A percentile compares a stretch with the other conserved stretches of the same genome.
Conservation (phyloP, 2,329 filamentous ascomycete genomes). For the Pseudovirgaria hyperparasitica region DNA sequence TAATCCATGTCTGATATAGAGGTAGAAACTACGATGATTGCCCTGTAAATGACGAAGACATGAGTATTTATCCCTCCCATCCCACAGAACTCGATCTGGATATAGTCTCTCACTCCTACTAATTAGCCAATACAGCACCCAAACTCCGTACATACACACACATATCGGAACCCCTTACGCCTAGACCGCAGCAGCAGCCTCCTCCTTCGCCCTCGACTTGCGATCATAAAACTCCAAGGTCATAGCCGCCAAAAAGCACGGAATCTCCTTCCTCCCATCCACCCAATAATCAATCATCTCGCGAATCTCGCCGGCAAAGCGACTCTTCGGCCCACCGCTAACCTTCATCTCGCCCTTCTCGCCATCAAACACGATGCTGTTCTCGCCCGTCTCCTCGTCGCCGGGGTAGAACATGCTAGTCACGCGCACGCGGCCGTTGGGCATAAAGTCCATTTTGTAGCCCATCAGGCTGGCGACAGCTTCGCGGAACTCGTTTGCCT, state of each 20-base stretch:
- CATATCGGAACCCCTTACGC: too few species aligned
- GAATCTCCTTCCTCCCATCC: constrained; percentile 82
- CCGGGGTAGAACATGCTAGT: constrained; percentile 72
- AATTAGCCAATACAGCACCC: too few species aligned
- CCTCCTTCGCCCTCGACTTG: constrained; percentile 12
- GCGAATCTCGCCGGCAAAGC: constrained; percentile 73
- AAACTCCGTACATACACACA: too few species aligned
- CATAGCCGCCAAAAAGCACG: constrained; percentile 80
- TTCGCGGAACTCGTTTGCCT: constrained; percentile 89
- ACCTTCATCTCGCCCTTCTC: constrained; percentile 98
- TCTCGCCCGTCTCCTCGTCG: constrained; percentile 41
- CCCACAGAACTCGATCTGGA: too few species aligned
- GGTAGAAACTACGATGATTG: too few species aligned
- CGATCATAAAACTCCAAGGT: constrained; percentile 90
- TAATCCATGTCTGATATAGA: too few species aligned
- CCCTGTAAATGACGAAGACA: too few species aligned
- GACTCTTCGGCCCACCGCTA: constrained; percentile 72
- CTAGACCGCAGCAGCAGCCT: too few species aligned
- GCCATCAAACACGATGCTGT: constrained; percentile 70
- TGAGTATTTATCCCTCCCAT: too few species aligned
- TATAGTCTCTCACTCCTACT: too few species aligned
- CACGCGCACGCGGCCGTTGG: constrained; percentile 91
- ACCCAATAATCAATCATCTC: constrained; percentile 94
- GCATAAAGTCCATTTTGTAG: constrained; percentile 91
- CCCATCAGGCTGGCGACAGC: constrained; percentile 84